Base-by-base conservation (phyloP, 805 yeast species). In the Barnettozyma wickerhamii region DNA sequence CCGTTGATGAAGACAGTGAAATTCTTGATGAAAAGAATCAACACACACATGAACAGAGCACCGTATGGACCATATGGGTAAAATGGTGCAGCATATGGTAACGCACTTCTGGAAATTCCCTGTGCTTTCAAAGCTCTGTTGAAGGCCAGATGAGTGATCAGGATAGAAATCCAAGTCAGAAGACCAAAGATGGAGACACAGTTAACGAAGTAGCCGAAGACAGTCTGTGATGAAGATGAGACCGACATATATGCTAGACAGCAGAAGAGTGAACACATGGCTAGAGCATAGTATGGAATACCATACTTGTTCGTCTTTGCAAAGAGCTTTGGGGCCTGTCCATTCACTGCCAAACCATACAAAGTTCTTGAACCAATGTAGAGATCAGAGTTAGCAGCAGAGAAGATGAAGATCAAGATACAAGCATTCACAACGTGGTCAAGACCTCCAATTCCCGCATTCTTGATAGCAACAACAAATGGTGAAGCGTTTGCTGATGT, bases 321-420 rank as follows among this genome's bases (percentile, higher is more conserved):
- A 58, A 84, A 78, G 55, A 83, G 55, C 48, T 64, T 68, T 48
- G 93, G 93, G 10, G 91, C 89, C 56, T 78, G 79, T 7, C 87
- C 85, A 51, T 81, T 83, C 38, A 77, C 73, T 1, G 93, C 75
- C 48, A 86, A 65, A 28, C 85, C 84, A 56, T 82, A 84, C 15
- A 82, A 64, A 10, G 84, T 77, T 71, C 95, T 74, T 17, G 93
- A 77, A 21, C 85, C 84, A 58, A 81, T 79, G 63, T 83, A 84
- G 55, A 85, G 68, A 62, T 81, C 89, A 2, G 89, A 81, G 65
- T 84, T 86, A 10, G 85, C 81, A 34, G 95, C 95, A 10, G 91
- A 83, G 58, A 85, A 75, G 43, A 86, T 89, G 48, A 85, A 83
- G 30, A 84, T 63, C 55, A 88, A 63, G 50, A 88, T 82, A 59